A percentile compares a stretch with the other conserved stretches of the same genome.
These are phyloP conservation scores for Colletotrichum tabaci DNA, from an alignment of 2,329 filamentous ascomycete species.

Conservation along the genomic window DNA sequence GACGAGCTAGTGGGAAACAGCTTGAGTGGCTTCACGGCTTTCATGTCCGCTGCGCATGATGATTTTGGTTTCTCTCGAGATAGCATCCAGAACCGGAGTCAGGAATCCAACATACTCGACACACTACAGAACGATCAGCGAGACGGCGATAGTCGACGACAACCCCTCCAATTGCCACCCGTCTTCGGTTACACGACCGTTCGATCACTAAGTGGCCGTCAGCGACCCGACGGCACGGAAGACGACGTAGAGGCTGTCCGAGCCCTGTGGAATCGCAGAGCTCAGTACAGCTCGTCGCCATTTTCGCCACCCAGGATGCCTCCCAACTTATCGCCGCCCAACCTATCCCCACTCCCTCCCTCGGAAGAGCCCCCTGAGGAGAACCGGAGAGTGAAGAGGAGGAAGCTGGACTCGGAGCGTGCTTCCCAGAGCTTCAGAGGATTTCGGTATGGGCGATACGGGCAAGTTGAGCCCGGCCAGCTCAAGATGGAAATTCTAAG, in stretches of 20 bases:
- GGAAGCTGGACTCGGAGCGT: conserved; percentile 78
- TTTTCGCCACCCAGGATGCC: conserved; percentile 47
- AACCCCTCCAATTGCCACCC: conserved; percentile 29
- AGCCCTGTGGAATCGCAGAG: conserved; percentile 39
- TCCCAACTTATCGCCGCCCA: conserved; percentile 50
- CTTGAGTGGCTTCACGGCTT: conserved; percentile 31
- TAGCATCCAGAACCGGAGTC: conserved; percentile 11
- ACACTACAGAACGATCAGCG: conserved; percentile 38
- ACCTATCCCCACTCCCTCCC: conserved; percentile 53
- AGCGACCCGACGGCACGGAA: conserved; percentile 32
- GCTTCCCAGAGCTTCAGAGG: conserved; percentile 64
- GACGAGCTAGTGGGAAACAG: conserved; percentile 40
- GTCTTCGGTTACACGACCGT: conserved; percentile 25
- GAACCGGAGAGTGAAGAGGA: conserved; percentile 73
- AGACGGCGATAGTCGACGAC: conserved; percentile 26
- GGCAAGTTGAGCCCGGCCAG: conserved; percentile 86
- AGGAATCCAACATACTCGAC: conserved; percentile 15
- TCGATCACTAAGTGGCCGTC: conserved; percentile 30
- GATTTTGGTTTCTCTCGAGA: conserved; percentile 21
- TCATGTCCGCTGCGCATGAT: conserved; percentile 32
- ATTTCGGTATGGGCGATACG: conserved; percentile 88
- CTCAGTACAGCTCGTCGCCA: conserved; percentile 40
- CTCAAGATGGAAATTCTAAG: conserved; percentile 90
- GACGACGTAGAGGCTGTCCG: conserved; percentile 42
- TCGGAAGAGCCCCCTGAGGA: conserved; percentile 60